Evolutionary conservation across 352 stramenopile genomes (phyloP), one percentile per base, ranked within the genome.

Genomic region (Aphanomyces stellatus): DNA sequence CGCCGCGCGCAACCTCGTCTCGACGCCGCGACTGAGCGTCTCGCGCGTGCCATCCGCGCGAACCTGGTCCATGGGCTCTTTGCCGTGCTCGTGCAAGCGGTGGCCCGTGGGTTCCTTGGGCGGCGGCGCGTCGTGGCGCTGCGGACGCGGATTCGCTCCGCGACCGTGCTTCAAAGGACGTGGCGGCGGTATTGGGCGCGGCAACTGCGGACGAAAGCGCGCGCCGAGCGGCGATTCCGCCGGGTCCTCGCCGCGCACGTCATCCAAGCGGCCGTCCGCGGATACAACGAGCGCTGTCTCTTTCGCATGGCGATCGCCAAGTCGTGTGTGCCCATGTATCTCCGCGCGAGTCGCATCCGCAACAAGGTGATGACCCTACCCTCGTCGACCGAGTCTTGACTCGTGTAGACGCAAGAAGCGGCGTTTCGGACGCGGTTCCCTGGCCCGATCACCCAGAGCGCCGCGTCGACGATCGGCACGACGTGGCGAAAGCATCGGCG

Each of bases 201-300:
- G 46, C 8, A 37, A 34, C 0, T n/a, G 22, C 73, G 66, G 34
- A 66, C 75, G 13, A 5, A 71, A 34, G 51, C 71, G 3, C 75
- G 79, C 25, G 64, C 67, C 10, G 73, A 77, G 63, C 35, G 71
- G 15, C 33, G 60, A 2, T 41, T 86, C 4, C 53, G 41, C 0
- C 75, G 53, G 4, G 30, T 74, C 4, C 48, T 82, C n/a, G 80
- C 80, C 11, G 80, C 76, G 0, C 75, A 66, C n/a, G 79, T 69
- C 53, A 69, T 91, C 3, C 80, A 91, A 59, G 74, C 74, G 13
- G 76, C 75, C 11, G 87, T 79, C 28, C 68, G 57, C 27, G 73
- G 69, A 11, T 75, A 72, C 17, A 65, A 59, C 2, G 63, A 86
- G 27, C 64, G 72, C 1, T 59, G 62, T 2, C 73, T 76, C 40